Conservation (phyloP, 1,284 basidiomycete species). For the Melampsora larici-populina region DNA sequence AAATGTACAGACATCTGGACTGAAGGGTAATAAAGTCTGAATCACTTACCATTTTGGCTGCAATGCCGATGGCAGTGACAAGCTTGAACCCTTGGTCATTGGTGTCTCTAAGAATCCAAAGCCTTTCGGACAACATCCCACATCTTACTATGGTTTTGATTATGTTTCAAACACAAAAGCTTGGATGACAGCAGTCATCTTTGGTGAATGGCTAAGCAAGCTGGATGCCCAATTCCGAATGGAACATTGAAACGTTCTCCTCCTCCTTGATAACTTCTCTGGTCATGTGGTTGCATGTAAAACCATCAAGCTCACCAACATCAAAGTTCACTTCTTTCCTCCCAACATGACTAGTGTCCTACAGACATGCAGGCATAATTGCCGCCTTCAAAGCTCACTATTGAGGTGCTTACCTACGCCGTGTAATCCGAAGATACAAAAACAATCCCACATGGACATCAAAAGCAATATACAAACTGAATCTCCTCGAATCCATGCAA, state of each 20-base stretch:
- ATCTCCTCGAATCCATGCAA: not conserved
- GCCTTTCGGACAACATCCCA: not conserved
- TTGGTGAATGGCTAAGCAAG: not conserved
- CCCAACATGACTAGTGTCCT: constrained; percentile 48
- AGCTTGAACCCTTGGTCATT: not conserved
- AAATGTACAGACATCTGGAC: not conserved
- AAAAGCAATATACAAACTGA: constrained; percentile 53
- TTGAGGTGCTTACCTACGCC: constrained; percentile 40
- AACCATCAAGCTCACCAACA: constrained; percentile 11
- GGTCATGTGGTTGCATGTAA: not conserved
- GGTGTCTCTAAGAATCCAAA: not conserved
- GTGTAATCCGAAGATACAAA: not conserved
- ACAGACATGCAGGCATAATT: constrained; percentile 44
- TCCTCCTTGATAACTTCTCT: not conserved
- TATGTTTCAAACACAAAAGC: constrained; percentile 18
- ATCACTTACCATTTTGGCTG: constrained; percentile 7
- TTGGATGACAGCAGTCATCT: not conserved
- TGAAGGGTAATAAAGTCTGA: not conserved
- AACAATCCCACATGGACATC: not conserved
- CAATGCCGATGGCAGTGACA: not conserved
- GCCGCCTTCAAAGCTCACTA: constrained; percentile 1
- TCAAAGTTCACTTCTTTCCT: constrained; percentile 6
- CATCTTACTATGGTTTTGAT: constrained; percentile 47
- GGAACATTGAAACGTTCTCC: not conserved
- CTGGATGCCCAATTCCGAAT: not conserved